Evolutionary conservation across 306 rosid genomes (phyloP), one percentile per base, ranked within the genome.

Genomic region (Adenanthera pavonina): DNA sequence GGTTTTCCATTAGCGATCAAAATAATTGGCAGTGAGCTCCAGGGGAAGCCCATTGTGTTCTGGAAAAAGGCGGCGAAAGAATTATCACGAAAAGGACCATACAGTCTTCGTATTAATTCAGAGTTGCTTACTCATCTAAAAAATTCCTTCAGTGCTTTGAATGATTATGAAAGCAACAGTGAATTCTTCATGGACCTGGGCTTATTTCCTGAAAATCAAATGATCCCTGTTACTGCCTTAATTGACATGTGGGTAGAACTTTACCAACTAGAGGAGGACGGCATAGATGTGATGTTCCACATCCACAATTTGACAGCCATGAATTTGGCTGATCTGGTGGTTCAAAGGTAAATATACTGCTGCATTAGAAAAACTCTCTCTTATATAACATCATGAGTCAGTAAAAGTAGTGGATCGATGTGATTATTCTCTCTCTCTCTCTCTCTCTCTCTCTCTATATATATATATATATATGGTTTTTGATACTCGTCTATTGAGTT

Each of bases 1-100:
- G 83, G 84, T n/a, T 76, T 59, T 36, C 89, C 92, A 4, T 62
- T 89, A 17, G 89, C 88, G 1, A 80, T 84, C 52, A 76, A 69
- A 41, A 65, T 77, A 47, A 70, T 79, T 8, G 91, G 83, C 2
- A 2, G 30, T 15, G 52, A 88, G 12, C 85, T 89, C 16, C 48
- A 82, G 0, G 48, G 77, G 36, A 8, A 78, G 70, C 40, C 78
- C 13, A 33, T 20, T 34, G 77, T 43, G 19, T 47, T 59, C 70
- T 89, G 89, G 90, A 30, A 10, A 6, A 38, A 30, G n/a, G 25
- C 38, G 17, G 69, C 15, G 65, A 49, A 69, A 35, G 78, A 80
- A 10, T 30, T 40, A 41, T 13, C 9, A 9, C 40, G 43, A 6
- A 47, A 62, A n/a, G 85, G 57, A 41, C 76, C 53, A 0, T 78